Conservation (phyloP, 805 yeast species). For the Lipomyces spencermartinsiae region DNA sequence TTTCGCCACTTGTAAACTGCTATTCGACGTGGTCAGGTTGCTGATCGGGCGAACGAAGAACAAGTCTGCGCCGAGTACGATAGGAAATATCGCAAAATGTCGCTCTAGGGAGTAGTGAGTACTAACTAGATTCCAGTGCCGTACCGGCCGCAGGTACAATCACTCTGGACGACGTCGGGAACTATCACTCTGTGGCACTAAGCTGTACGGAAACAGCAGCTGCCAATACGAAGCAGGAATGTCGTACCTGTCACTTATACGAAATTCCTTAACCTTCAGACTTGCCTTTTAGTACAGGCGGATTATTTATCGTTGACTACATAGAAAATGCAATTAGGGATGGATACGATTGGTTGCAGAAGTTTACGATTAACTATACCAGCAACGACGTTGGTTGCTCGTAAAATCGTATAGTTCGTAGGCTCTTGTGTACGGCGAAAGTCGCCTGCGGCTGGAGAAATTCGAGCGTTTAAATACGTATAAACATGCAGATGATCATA, state of each 20-base stretch:
- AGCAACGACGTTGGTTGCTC: too few species aligned
- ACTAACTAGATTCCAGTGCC: not conserved
- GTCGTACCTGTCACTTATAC: not conserved
- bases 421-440: too few species aligned
- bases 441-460: too few species aligned
- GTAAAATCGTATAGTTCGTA: too few species aligned
- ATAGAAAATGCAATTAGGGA: too few species aligned
- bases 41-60: not conserved
- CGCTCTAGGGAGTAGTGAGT: not conserved
- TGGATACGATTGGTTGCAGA: too few species aligned
- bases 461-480: too few species aligned
- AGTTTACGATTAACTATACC: too few species aligned
- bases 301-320: too few species aligned
- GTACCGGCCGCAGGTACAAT: not conserved
- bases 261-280: constrained; percentile 25
- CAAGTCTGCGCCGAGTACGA: not conserved
- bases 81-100: not conserved
- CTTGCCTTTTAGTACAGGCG: too few species aligned
- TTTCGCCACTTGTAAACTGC: not conserved
- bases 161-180: not conserved
- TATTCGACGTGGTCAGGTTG: not conserved
- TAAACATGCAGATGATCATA: too few species aligned
- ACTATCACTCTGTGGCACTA: not conserved
- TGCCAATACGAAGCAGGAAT: not conserved
- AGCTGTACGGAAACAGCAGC: not conserved